Evolutionary conservation across 2,329 filamentous ascomycete species (phyloP), one percentile per base, ranked within the genome.

Genomic region (Paraconiothyrium sp.): DNA sequence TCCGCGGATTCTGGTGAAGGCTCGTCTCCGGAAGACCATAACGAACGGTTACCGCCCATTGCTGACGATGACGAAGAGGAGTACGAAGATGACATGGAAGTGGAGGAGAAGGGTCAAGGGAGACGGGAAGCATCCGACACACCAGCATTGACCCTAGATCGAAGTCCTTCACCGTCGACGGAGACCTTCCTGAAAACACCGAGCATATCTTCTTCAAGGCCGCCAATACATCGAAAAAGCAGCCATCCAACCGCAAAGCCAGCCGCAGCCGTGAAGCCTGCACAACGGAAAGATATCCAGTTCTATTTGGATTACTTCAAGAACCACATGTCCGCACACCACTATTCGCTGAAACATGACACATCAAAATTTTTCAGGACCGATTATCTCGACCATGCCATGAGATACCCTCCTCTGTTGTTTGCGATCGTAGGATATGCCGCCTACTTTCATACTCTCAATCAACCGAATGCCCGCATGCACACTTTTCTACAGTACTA

Each of bases 381-480:
- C 10, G 88, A 88, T 7, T 85, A 97, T 47, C 84, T 94, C 22
- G 88, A 88, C 44, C 83, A 91, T 57, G 94, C 94, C 0, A 76
- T 94, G 52, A 86, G 86, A 76, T 90, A 93, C 74, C 91, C 97
- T 63, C 88, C 94, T 7, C 82, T 98, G 11, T 84, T 97, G 5
- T 93, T 97, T 75, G 93, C 94, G 0, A 81, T 97, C 4, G 91
- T 94, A 10, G 93, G 91, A 0, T 98, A 97, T 75, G 86, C 94
- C 11, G 92, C 94, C 0, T 98, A 97, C 72, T 93, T 97, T 68
- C 86, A 90, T 67, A 91, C 91, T 1, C 77, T 97, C 52, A 84
- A 85, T 43, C 88, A 90, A 52, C 87, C 90, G 0, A 82, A 89
- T 52, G 92, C 91, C 24, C 89, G 89, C 66, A 88, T 98, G 30